phyloP scores from a whole-genome alignment of 2,329 filamentous ascomycete genomes.

The Intubia oerlemansii region DNA sequence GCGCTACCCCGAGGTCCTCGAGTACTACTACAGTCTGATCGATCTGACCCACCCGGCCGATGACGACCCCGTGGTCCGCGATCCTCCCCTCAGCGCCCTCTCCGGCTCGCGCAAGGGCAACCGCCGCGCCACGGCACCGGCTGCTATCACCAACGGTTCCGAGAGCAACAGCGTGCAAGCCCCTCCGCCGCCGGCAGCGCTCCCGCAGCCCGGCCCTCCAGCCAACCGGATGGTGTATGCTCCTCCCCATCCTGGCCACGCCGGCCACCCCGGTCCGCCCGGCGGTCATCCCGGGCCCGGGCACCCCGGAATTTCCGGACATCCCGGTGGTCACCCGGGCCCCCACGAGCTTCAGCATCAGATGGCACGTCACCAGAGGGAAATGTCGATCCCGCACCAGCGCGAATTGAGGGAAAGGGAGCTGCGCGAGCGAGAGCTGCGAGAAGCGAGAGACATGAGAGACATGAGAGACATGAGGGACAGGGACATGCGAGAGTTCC shows the following conservation, averaged over 20 bases:
- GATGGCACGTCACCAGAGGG: neutral
- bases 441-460: neutral
- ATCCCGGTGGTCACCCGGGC: too few relatives aligned
- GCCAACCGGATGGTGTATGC: slow-evolving; percentile 4
- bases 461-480: neutral
- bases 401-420: neutral
- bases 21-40: slow-evolving; percentile 59
- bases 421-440: neutral
- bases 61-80: slow-evolving; percentile 33
- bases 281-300: too few relatives aligned
- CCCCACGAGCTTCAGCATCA: too few relatives aligned
- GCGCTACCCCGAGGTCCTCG: slow-evolving; percentile 59
- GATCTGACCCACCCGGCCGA: slow-evolving; percentile 43
- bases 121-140: slow-evolving; percentile 18
- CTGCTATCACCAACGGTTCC: slow-evolving; percentile 5
- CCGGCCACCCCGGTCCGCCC: neutral
- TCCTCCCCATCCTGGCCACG: slow-evolving; percentile 5
- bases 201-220: neutral
- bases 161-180: too few relatives aligned
- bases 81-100: slow-evolving; percentile 35
- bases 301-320: too few relatives aligned
- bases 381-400: neutral
- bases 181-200: too few relatives aligned
- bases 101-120: slow-evolving; percentile 24
- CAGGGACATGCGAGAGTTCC: neutral